Percentiles rank a stretch among this genome's conserved stretches.
These are phyloP conservation scores for Nicotiana otophora DNA, from an alignment of 257 asterid genomes.

Conservation along the genomic window DNA sequence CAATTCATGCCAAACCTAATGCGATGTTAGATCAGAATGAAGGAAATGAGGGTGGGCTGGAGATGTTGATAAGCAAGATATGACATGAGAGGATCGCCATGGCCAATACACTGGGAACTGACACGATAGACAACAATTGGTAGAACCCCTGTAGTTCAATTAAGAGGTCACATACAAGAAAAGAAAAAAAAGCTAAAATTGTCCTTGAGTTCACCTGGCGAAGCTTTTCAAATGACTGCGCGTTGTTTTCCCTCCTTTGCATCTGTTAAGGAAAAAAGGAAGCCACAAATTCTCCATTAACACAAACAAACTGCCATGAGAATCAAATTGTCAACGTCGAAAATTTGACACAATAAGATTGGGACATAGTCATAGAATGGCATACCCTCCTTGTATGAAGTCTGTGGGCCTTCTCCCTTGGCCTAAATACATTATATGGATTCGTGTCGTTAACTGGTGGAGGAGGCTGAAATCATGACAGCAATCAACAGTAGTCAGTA, in stretches of 20 bases:
- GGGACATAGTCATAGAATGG: constrained; percentile 10
- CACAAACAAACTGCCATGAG: background rate
- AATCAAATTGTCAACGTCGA: constrained; percentile 1
- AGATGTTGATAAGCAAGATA: background rate
- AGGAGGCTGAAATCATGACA: constrained; percentile 66
- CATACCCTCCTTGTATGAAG: constrained; percentile 98
- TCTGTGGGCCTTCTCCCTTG: constrained; percentile 97
- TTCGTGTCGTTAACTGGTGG: constrained; percentile 98
- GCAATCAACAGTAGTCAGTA: constrained; percentile 26
- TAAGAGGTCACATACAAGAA: background rate
- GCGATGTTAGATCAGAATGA: background rate
- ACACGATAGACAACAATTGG: background rate
- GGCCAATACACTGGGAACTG: background rate
- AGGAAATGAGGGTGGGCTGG: constrained; percentile 1
- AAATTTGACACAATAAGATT: constrained; percentile 11
- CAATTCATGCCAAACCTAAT: background rate
- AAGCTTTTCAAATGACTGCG: constrained; percentile 97
- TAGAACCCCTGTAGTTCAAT: background rate
- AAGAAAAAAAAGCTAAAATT: background rate
- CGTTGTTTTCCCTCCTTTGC: constrained; percentile 99
- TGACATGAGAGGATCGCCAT: background rate
- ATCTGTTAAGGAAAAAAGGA: constrained; percentile 47
- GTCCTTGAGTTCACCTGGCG: constrained; percentile 66
- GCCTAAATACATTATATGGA: constrained; percentile 97
- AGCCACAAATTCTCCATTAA: constrained; percentile 11